Evolutionary conservation across 1,284 basidiomycete genomes (phyloP).

Genomic region (Trichosporon ovoides): DNA sequence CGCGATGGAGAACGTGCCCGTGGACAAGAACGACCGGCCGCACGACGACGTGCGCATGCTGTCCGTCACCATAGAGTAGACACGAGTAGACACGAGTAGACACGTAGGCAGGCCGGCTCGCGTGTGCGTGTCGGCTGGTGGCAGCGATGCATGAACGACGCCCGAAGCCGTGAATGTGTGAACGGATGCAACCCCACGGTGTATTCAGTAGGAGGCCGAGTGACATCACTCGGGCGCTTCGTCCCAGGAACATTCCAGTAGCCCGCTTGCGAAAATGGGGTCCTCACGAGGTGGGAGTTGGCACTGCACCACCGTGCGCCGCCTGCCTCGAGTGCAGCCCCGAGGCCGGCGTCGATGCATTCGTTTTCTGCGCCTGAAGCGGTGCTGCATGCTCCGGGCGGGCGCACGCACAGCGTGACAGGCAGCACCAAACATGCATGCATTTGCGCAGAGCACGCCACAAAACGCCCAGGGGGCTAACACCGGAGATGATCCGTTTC

Average conservation of each 20-base stretch:
- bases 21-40: conserved; percentile 72
- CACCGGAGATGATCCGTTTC: background rate
- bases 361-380: too few relatives aligned
- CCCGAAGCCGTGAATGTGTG: background rate
- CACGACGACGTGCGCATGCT: conserved; percentile 82
- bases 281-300: background rate
- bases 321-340: background rate
- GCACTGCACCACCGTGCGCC: too few relatives aligned
- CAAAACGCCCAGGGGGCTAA: background rate
- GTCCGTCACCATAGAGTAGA: conserved; percentile 20
- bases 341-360: background rate
- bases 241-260: conserved; percentile 3
- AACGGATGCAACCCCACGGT: background rate
- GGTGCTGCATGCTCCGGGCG: too few relatives aligned
- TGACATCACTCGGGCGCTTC: background rate
- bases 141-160: too few relatives aligned
- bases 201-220: background rate
- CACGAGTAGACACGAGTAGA: too few relatives aligned
- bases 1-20: conserved; percentile 60
- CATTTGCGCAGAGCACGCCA: background rate
- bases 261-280: background rate
- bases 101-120: too few relatives aligned
- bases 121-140: too few relatives aligned
- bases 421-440: background rate
- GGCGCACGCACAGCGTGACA: background rate